Evolutionary conservation across 1,139 yeast genomes (phyloP), one percentile per base, ranked within the genome.

Genomic region (Diutina rugosa): DNA sequence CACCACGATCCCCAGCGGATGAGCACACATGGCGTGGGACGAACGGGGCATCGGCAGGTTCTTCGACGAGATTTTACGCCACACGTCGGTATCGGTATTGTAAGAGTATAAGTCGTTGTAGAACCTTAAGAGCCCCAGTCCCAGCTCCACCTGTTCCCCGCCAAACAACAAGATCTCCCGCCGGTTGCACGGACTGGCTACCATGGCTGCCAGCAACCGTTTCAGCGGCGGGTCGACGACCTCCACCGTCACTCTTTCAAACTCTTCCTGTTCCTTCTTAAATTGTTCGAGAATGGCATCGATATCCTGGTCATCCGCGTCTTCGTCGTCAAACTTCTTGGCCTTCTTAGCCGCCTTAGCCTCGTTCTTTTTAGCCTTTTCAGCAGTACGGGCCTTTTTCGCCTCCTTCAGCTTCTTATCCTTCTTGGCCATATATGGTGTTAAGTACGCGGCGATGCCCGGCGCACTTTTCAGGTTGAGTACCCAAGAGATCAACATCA

Each of bases 31-130:
- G 2, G 96, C 88, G 64, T 95, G 97, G 0, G 97, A 90, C 0
- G 96, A 88, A 61, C 99, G 75, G 1, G 97, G 97, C 65, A 91
- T 79, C 12, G 99, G 99, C 0, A 95, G 71, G 66, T 93, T 93
- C 63, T 88, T 88, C 2, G 97, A 89, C 1, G 85, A 74, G 61
- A 84, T 79, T 61, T 78, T 79, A 59, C 90, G 80, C 99, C 99
- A 93, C 46, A 77, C 81, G 64, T 87, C 88, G 55, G 86, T 84
- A 62, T 90, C 96, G 12, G 87, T 76, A 8, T 87, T 76, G 69
- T 87, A 91, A 2, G 87, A 77, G 67, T 71, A 83, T 60, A 91
- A 72, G 61, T 93, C 98, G 65, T 91, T 93, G 74, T 84, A 87
- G 68, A 93, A 93, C 61, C 74, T 78, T 14, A 85, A 80, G 0